Evolutionary conservation across 2,329 filamentous ascomycete genomes (phyloP).

Genomic region (Neofusicoccum kwambonambiense): DNA sequence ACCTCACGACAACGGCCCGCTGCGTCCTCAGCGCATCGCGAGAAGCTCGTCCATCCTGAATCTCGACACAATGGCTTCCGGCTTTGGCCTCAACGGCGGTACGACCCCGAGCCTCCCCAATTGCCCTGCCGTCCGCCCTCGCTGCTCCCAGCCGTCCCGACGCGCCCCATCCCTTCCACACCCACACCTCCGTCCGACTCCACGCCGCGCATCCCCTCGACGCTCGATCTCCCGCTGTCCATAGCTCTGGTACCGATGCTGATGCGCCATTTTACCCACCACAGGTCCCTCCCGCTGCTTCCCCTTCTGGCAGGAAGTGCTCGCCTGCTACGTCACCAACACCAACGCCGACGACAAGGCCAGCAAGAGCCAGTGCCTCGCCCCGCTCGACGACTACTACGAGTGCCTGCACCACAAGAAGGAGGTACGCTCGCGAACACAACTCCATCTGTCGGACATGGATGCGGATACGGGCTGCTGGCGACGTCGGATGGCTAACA

Average conservation of each 20-base stretch:
- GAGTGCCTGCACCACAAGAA: conserved; percentile 99
- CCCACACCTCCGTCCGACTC: neutral
- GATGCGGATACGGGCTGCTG: neutral
- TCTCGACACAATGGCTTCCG: conserved; percentile 66
- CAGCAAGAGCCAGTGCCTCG: conserved; percentile 84
- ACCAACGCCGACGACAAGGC: conserved; percentile 80
- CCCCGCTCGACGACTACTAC: conserved; percentile 92
- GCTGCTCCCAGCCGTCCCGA: neutral
- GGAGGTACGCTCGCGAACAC: conserved; percentile 65
- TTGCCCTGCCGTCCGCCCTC: neutral
- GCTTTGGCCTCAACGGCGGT: conserved; percentile 81
- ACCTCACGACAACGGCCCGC: conserved; percentile 11
- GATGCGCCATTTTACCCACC: neutral
- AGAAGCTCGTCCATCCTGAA: neutral
- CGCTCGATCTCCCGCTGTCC: neutral
- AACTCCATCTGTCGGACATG: conserved; percentile 3
- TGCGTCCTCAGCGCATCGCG: neutral
- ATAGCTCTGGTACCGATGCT: neutral
- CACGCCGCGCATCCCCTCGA: neutral
- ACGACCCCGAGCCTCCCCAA: conserved; percentile 36
- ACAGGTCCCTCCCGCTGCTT: conserved; percentile 80
- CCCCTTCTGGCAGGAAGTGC: conserved; percentile 98
- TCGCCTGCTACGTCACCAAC: conserved; percentile 97
- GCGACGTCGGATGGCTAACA: neutral
- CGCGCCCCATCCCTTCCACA: conserved; percentile 17